Evolutionary conservation across 2,329 filamentous ascomycete species (phyloP).

Genomic region (Pseudocercospora fijiensis): DNA sequence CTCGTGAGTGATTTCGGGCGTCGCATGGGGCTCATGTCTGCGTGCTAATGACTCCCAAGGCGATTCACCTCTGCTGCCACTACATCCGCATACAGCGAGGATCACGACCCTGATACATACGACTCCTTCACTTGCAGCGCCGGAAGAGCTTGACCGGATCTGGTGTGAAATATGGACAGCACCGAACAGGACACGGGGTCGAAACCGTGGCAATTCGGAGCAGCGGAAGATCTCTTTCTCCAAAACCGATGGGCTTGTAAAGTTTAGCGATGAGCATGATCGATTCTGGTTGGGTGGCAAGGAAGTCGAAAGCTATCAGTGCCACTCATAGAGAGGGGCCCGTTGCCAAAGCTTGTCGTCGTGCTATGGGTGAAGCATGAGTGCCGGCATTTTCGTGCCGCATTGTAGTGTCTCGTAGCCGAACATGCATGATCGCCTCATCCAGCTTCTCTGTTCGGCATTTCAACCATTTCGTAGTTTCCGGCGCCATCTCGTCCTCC

Average conservation of each 20-base stretch:
- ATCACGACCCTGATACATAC: conserved; percentile 35
- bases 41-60: conserved; percentile 8
- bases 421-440: conserved; percentile 27
- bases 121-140: conserved; percentile 23
- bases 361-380: neutral
- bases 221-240: conserved; percentile 31
- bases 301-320: conserved; percentile 41
- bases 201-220: conserved; percentile 8
- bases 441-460: conserved; percentile 39
- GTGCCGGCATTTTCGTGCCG: neutral
- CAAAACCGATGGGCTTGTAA: conserved; percentile 36
- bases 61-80: conserved; percentile 31
- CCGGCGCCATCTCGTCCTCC: conserved; percentile 48
- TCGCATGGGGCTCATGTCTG: neutral
- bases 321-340: conserved; percentile 19
- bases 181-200: conserved; percentile 9
- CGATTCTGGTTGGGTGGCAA: conserved; percentile 36
- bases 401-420: neutral
- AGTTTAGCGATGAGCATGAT: conserved; percentile 32
- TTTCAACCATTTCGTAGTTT: conserved; percentile 51
- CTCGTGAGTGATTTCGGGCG: conserved; percentile 26
- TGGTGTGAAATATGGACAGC: conserved; percentile 27
- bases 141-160: conserved; percentile 28
- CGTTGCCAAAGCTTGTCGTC: neutral
- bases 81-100: conserved; percentile 31